A percentile compares a stretch with the other conserved stretches of the same genome.
Conservation (phyloP, 202 grass and related monocot genomes). For the Zizania palustris region DNA sequence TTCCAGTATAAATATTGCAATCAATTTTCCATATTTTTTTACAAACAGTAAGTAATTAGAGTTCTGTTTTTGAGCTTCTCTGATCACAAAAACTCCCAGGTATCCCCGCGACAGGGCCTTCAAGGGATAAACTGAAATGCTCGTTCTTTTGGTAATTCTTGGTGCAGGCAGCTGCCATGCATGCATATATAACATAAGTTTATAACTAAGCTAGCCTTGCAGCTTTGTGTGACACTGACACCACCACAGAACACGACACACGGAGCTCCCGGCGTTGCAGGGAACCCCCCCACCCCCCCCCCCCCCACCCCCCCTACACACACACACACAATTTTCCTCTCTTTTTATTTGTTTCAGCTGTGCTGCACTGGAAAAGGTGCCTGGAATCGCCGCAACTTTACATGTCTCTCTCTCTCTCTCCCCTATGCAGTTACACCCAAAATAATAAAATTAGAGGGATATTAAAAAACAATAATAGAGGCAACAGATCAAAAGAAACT, state of each 20-base stretch:
- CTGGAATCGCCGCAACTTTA: constrained; percentile 44
- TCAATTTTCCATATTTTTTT: neutral
- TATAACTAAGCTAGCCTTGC: constrained; percentile 35
- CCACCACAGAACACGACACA: constrained; percentile 50
- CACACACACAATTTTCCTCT: too few species aligned
- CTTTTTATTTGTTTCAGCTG: constrained; percentile 15
- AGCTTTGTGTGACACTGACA: constrained; percentile 49
- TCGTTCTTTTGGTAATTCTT: constrained; percentile 37
- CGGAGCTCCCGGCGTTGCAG: constrained; percentile 33
- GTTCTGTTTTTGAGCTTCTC: neutral
- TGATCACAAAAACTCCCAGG: neutral
- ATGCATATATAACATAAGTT: too few species aligned
- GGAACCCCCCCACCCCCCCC: neutral
- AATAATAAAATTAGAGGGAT: neutral
- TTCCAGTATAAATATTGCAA: neutral
- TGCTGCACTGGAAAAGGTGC: constrained; percentile 48
- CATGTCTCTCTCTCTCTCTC: neutral
- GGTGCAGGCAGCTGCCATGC: constrained; percentile 39
- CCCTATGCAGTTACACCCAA: neutral
- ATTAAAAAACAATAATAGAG: neutral
- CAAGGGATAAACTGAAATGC: constrained; percentile 26
- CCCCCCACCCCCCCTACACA: too few species aligned
- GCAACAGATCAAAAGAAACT: constrained; percentile 46
- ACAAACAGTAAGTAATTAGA: neutral
- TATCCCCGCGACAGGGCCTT: constrained; percentile 31